Conservation (phyloP, 2,329 filamentous ascomycete species). For the Trichophaea hybrida region DNA sequence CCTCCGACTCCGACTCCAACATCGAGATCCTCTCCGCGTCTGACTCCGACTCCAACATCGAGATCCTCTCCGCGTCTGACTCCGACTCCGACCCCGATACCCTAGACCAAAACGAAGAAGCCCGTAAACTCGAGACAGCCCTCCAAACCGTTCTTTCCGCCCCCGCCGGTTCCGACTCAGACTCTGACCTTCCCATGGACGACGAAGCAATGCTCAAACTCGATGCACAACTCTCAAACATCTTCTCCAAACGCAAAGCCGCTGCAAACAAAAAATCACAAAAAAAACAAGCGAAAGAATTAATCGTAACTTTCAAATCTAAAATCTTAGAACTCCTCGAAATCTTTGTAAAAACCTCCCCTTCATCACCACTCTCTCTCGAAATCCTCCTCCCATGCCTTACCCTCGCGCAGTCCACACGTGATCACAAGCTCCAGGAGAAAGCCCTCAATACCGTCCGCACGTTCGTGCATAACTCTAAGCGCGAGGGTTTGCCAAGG, state of each 20-base stretch:
- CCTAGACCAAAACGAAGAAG: conserved; percentile 28
- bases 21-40: conserved; percentile 35
- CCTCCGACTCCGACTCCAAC: conserved; percentile 33
- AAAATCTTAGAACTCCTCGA: conserved; percentile 77
- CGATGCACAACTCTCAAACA: conserved; percentile 66
- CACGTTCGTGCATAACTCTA: conserved; percentile 51
- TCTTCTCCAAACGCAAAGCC: conserved; percentile 67
- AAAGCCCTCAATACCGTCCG: conserved; percentile 60
- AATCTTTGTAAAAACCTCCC: conserved; percentile 62
- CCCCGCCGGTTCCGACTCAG: conserved; percentile 38
- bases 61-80: conserved; percentile 32
- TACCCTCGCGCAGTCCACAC: conserved; percentile 60
- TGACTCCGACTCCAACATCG: conserved; percentile 34
- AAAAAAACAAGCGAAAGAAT: conserved; percentile 74
- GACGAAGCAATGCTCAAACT: conserved; percentile 91
- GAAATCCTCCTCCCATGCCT: conserved; percentile 61
- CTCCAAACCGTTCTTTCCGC: conserved; percentile 55
- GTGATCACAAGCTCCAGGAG: conserved; percentile 57
- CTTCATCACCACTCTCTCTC: conserved; percentile 46
- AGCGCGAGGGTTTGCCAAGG: conserved; percentile 35
- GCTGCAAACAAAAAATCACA: conserved; percentile 61
- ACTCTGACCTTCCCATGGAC: conserved; percentile 69
- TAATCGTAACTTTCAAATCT: conserved; percentile 87
- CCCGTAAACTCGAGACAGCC: conserved; percentile 50
- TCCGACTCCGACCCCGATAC: conserved; percentile 34